Base-by-base conservation (phyloP, 306 rosid genomes). In the Vicia sativa region DNA sequence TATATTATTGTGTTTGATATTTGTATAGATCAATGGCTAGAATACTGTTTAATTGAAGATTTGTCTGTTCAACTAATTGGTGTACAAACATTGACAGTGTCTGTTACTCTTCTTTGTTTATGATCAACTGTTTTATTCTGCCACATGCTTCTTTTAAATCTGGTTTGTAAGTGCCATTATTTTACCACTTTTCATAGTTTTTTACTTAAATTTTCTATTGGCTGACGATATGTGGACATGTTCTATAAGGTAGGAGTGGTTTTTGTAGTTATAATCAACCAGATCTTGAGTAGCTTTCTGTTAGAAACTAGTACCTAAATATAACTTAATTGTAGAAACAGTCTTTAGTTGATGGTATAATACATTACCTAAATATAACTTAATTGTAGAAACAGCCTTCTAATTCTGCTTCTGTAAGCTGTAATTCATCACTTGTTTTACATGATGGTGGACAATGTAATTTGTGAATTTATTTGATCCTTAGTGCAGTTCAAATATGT, bases 391-490 rank as follows among this genome's bases (percentile, higher is more conserved):
- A 28, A 28, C 31, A 28, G 4, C 4, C 31, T 28, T 28, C 4
- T 28, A 49, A 37, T 46, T 21, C 26, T 16, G 35, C 6, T 56
- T 37, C 38, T 44, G 45, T 23, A 63, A 63, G 72, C 15, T 53
- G 28, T 68, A 53, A 2, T 38, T 16, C 37, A 18, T 60, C 19
- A 60, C 28, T 39, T 26, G 37, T 60, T 75, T 68, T n/a, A 39
- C 44, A 21, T 21, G 23, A 38, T 18, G 44, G 52, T 3, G 43
- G 23, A 61, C 23, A 35, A 11, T 64, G n/a, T 65, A 59, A 31
- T 56, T 46, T 56, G 23, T 56, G 44, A 34, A 46, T 56, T 43
- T 14, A 64, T 65, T 26, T 45, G 62, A 50, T 68, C 18, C 57
- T 57, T 41, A 48, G 31, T 28, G 48, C 25, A 3, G 48, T 13